A percentile compares a stretch with the other conserved stretches of the same genome.
phyloP scores from a whole-genome alignment of 2,329 filamentous ascomycete species.

The Penicillium sp. region DNA sequence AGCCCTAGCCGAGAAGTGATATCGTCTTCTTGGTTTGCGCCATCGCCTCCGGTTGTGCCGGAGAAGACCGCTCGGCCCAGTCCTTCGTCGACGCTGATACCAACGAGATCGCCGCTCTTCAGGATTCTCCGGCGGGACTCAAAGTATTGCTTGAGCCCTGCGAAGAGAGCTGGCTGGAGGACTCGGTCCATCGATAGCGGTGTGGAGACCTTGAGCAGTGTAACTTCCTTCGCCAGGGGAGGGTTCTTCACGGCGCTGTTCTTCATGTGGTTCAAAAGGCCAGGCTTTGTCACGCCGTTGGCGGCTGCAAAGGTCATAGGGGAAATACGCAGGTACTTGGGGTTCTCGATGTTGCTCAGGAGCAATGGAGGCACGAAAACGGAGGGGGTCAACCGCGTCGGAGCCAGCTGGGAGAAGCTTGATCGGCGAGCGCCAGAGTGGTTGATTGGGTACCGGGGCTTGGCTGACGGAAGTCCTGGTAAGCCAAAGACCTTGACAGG shows the following conservation, averaged over 20 bases:
- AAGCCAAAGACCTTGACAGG: constrained; percentile 87
- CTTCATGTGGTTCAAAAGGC: constrained; percentile 58
- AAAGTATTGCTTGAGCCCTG: constrained; percentile 86
- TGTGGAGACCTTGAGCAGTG: constrained; percentile 83
- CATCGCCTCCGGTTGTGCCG: constrained; percentile 56
- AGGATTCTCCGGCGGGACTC: constrained; percentile 80
- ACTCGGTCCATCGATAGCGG: constrained; percentile 84
- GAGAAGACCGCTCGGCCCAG: constrained; percentile 83
- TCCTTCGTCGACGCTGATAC: constrained; percentile 83
- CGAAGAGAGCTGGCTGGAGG: constrained; percentile 82
- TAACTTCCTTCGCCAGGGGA: constrained; percentile 74
- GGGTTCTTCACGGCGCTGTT: constrained; percentile 53
- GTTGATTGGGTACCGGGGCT: constrained; percentile 60
- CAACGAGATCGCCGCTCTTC: constrained; percentile 84
- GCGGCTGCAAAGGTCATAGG: constrained; percentile 50
- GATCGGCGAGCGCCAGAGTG: constrained; percentile 53
- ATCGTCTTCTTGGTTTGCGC: constrained; percentile 73
- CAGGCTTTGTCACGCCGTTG: constrained; percentile 57
- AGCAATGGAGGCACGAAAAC: constrained; percentile 84
- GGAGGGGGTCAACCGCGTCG: constrained; percentile 57
- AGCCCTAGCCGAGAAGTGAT: constrained; percentile 50
- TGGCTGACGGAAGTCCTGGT: constrained; percentile 64
- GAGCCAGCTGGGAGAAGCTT: constrained; percentile 57
- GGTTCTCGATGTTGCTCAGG: constrained; percentile 79
- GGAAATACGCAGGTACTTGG: constrained; percentile 77